Percentiles rank a stretch among this genome's conserved stretches.
Conservation (phyloP, 2,329 filamentous ascomycete genomes). For the Trichoderma sp. region DNA sequence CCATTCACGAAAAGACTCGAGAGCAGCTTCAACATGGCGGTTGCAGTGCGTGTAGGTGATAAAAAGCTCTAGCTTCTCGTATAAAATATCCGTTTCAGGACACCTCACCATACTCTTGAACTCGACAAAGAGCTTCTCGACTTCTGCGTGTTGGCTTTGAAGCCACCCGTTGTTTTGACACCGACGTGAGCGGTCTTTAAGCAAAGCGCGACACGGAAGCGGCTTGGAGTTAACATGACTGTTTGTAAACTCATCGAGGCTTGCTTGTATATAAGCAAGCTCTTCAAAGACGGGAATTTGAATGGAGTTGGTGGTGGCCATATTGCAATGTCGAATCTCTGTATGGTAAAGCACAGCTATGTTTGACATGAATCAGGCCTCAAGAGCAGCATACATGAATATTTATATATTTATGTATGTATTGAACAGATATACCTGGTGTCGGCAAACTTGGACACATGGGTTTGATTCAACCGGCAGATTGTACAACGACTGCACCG, state of each 20-base stretch:
- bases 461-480: not conserved
- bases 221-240: not conserved
- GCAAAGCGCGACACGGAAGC: not conserved
- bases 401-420: not conserved
- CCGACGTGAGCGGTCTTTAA: not conserved
- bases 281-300: not conserved
- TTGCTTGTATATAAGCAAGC: not conserved
- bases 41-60: not conserved
- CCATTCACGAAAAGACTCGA: not conserved
- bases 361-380: not conserved
- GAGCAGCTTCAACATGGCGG: not conserved
- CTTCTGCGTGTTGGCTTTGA: not conserved
- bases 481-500: not conserved
- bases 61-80: not conserved
- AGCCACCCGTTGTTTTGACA: not conserved
- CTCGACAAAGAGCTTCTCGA: not conserved
- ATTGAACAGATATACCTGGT: too few relatives aligned
- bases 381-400: not conserved
- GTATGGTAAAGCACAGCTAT: not conserved
- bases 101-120: not conserved
- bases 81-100: not conserved
- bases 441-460: not conserved
- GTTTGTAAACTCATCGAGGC: not conserved
- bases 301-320: not conserved
- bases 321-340: not conserved